phyloP scores from a whole-genome alignment of 73 alveolate species.

The Tetrahymena malaccensis region DNA sequence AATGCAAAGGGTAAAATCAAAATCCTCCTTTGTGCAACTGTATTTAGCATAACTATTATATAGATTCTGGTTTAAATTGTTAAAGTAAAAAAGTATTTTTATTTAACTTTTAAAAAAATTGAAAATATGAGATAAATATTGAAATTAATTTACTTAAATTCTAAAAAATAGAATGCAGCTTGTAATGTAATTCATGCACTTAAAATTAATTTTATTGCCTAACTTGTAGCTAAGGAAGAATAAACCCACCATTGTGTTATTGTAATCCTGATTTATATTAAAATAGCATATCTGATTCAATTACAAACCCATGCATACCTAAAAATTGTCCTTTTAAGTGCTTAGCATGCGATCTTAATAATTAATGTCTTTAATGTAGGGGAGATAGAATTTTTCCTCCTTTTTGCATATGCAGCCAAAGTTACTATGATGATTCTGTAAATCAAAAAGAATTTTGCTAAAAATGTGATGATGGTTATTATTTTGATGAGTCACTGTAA shows the following conservation, averaged over 20 bases:
- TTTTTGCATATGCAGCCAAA: neutral
- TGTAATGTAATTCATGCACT: neutral
- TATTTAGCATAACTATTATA: no score
- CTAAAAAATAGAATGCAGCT: neutral
- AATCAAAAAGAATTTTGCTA: neutral
- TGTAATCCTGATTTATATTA: neutral
- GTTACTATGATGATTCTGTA: neutral
- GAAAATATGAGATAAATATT: no score
- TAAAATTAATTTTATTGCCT: neutral
- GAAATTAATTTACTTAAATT: no score
- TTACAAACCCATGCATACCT: neutral
- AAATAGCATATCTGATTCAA: neutral
- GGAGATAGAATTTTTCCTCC: neutral
- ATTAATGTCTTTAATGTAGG: neutral
- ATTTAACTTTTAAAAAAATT: neutral
- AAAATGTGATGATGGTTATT: neutral
- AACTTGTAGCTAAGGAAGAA: neutral
- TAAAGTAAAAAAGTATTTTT: no score
- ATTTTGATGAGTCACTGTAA: neutral
- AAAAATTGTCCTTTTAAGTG: neutral
- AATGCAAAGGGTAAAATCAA: neutral
- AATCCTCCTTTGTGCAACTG: neutral
- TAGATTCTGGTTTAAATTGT: neutral
- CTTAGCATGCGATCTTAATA: neutral
- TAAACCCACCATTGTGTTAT: neutral